Percentiles rank a stretch among this genome's conserved stretches.
phyloP scores from a whole-genome alignment of 2,329 filamentous ascomycete genomes.

The Kalaharituber pfeilii region DNA sequence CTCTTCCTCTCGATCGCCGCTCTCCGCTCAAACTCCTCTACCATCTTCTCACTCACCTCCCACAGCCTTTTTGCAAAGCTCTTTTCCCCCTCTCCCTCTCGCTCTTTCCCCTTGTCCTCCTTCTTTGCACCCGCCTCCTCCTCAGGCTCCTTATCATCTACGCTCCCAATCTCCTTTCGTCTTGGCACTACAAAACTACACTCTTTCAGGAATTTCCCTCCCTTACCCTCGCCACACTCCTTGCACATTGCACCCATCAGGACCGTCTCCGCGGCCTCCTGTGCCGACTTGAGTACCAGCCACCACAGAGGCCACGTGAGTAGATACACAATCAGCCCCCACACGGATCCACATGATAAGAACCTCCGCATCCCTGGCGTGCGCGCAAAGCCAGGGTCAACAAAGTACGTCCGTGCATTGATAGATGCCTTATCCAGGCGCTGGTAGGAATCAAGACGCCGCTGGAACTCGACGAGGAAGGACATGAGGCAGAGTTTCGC shows the following conservation, averaged over 20 bases:
- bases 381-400: conserved; percentile 68
- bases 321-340: conserved; percentile 62
- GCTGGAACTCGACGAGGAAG: conserved; percentile 81
- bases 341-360: conserved; percentile 67
- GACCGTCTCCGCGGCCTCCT: conserved; percentile 72
- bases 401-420: conserved; percentile 67
- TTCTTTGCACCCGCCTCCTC: conserved; percentile 40
- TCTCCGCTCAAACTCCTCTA: conserved; percentile 66
- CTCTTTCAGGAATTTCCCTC: conserved; percentile 70
- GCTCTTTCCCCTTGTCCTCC: conserved; percentile 5
- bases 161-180: not conserved
- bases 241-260: conserved; percentile 74
- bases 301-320: conserved; percentile 65
- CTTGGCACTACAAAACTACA: conserved; percentile 36
- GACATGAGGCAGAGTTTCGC: conserved; percentile 56
- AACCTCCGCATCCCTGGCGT: conserved; percentile 79
- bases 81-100: conserved; percentile 49
- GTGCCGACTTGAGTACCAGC: conserved; percentile 70
- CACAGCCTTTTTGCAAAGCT: conserved; percentile 75
- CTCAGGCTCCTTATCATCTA: not conserved
- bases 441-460: conserved; percentile 69
- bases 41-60: conserved; percentile 71
- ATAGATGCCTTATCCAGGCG: conserved; percentile 67
- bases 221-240: conserved; percentile 43
- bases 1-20: conserved; percentile 50